These are phyloP conservation scores for Papiliotrema flavescens DNA, from an alignment of 1,284 basidiomycete species.

Conservation along the genomic window DNA sequence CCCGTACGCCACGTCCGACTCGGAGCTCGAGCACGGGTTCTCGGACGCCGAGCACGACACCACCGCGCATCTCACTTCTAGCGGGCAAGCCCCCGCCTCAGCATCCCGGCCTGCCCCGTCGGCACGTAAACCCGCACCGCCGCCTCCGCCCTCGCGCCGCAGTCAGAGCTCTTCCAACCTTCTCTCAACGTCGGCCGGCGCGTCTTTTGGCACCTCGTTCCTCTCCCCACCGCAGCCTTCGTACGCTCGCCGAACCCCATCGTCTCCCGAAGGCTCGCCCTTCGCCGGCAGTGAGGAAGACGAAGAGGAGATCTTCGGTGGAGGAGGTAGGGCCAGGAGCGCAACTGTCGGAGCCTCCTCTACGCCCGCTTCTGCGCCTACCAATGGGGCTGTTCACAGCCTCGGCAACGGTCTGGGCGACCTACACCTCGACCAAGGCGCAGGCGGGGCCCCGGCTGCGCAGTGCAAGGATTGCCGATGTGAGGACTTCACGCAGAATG, in stretches of 20 bases:
- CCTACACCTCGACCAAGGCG: constrained; percentile 45
- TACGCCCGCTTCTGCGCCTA: not conserved
- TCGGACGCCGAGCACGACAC: constrained; percentile 28
- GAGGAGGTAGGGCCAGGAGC: not conserved
- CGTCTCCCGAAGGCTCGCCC: constrained; percentile 28
- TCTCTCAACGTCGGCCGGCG: constrained; percentile 5
- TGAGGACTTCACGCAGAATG: constrained; percentile 58
- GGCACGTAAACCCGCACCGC: constrained; percentile 52
- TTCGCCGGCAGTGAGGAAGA: constrained; percentile 31
- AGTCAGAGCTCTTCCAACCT: constrained; percentile 26
- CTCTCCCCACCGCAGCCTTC: constrained; percentile 10
- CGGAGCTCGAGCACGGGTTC: constrained; percentile 27
- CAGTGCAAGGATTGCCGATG: constrained; percentile 46
- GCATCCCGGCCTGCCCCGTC: constrained; percentile 22
- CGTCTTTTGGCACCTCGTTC: not conserved
- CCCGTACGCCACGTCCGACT: constrained; percentile 14
- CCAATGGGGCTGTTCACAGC: not conserved
- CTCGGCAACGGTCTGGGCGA: constrained; percentile 11
- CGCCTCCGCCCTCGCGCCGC: constrained; percentile 51
- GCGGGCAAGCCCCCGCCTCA: constrained; percentile 15
- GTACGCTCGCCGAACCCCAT: not conserved
- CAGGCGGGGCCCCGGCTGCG: constrained; percentile 50
- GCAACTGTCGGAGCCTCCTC: not conserved
- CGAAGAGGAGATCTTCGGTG: constrained; percentile 11
- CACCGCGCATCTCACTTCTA: constrained; percentile 23